phyloP scores from a whole-genome alignment of 257 asterid genomes.

The Nicotiana noctiflora region DNA sequence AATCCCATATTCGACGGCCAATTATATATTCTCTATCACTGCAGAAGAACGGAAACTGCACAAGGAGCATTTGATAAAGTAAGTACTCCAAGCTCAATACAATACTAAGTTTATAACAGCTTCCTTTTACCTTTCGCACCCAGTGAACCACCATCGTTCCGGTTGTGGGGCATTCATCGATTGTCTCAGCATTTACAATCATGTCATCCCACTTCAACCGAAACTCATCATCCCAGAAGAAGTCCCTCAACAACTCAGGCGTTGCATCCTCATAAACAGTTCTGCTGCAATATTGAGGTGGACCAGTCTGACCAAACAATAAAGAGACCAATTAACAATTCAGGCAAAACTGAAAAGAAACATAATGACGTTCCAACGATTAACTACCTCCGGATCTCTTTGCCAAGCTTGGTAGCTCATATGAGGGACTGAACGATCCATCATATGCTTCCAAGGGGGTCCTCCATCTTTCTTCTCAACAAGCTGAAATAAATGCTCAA shows the following conservation, averaged over 20 bases:
- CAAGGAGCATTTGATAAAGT: background rate
- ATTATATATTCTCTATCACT: slow-evolving; percentile 87
- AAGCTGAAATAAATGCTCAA: slow-evolving; percentile 55
- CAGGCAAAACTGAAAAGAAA: background rate
- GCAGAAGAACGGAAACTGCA: slow-evolving; percentile 97
- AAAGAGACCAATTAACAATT: background rate
- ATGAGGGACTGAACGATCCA: slow-evolving; percentile 61
- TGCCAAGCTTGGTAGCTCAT: slow-evolving; percentile 99
- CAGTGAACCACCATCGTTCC: slow-evolving; percentile 83
- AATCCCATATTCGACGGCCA: slow-evolving; percentile 95
- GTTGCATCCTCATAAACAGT: slow-evolving; percentile 91
- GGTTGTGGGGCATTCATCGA: slow-evolving; percentile 76
- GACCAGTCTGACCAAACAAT: slow-evolving; percentile 46
- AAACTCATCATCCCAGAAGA: slow-evolving; percentile 94
- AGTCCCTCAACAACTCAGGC: slow-evolving; percentile 83
- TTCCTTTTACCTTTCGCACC: slow-evolving; percentile 67
- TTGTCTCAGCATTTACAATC: slow-evolving; percentile 54
- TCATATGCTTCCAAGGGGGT: slow-evolving; percentile 80
- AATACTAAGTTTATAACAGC: background rate
- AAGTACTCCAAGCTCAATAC: background rate
- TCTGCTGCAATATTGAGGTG: slow-evolving; percentile 90
- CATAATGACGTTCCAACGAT: background rate
- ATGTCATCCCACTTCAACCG: slow-evolving; percentile 89
- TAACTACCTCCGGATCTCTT: slow-evolving; percentile 65
- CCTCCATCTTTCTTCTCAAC: slow-evolving; percentile 90